Percentiles rank a stretch among this genome's conserved stretches.
Conservation (phyloP, 805 yeast species). For the Candida ulmi region DNA sequence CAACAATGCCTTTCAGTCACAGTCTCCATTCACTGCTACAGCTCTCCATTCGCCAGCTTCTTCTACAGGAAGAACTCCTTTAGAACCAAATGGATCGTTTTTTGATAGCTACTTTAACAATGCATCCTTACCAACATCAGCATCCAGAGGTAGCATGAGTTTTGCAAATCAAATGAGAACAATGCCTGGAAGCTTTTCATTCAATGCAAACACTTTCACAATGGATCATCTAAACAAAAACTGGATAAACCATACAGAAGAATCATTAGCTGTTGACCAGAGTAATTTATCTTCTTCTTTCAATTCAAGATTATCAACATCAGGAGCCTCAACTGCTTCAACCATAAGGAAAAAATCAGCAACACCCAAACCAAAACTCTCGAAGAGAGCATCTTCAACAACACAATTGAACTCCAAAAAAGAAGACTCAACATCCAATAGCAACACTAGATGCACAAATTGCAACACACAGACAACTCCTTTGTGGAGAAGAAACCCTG, state of each 20-base stretch:
- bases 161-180: constrained; percentile 21
- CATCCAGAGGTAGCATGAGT: constrained; percentile 13
- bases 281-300: constrained; percentile 14
- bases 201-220: constrained; percentile 8
- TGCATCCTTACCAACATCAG: constrained; percentile 1
- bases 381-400: constrained; percentile 17
- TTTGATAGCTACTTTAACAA: constrained; percentile 20
- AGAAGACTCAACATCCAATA: constrained; percentile 11
- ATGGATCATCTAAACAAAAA: background rate
- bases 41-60: constrained; percentile 20
- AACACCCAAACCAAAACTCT: constrained; percentile 13
- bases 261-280: constrained; percentile 1
- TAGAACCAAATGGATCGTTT: constrained; percentile 16
- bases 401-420: constrained; percentile 12
- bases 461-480: constrained; percentile 94
- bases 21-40: constrained; percentile 12
- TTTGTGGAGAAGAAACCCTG: constrained; percentile 88
- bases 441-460: constrained; percentile 57
- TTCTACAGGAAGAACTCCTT: constrained; percentile 21
- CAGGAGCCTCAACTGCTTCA: constrained; percentile 7
- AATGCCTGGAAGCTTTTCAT: constrained; percentile 10
- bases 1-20: constrained; percentile 14
- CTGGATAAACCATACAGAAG: background rate
- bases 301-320: constrained; percentile 13
- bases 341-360: constrained; percentile 20